Evolutionary conservation across 2,329 filamentous ascomycete genomes (phyloP).

Genomic region (Macrophomina tecta): DNA sequence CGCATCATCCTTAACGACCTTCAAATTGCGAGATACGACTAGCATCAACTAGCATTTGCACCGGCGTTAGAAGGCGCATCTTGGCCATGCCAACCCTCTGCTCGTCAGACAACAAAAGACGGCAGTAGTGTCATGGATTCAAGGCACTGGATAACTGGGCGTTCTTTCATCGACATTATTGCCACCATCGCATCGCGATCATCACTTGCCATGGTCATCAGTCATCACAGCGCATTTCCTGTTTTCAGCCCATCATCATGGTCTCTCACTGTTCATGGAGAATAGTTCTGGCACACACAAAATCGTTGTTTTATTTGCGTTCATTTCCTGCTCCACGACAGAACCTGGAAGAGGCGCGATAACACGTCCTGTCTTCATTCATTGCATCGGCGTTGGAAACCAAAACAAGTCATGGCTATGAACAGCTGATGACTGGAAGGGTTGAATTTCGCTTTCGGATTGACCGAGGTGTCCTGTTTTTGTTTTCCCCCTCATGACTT

Average conservation of each 20-base stretch:
- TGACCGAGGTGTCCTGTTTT: not conserved
- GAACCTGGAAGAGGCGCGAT: slow-evolving; percentile 14
- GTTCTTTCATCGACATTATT: slow-evolving; percentile 13
- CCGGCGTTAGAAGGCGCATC: slow-evolving; percentile 15
- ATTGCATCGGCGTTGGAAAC: slow-evolving; percentile 24
- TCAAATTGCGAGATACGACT: slow-evolving; percentile 13
- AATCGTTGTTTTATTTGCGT: slow-evolving; percentile 4
- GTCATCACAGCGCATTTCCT: slow-evolving; percentile 23
- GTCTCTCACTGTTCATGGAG: not conserved
- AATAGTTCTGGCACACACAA: slow-evolving; percentile 3
- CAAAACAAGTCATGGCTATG: slow-evolving; percentile 15
- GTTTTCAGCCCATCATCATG: not conserved
- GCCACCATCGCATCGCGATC: slow-evolving; percentile 17
- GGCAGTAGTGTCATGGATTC: slow-evolving; percentile 7
- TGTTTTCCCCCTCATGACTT: slow-evolving; percentile 7
- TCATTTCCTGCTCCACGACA: slow-evolving; percentile 18
- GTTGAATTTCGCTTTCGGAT: slow-evolving; percentile 14
- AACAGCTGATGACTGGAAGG: slow-evolving; percentile 13
- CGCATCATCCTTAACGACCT: not conserved
- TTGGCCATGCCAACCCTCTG: slow-evolving; percentile 5
- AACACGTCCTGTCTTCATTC: slow-evolving; percentile 15
- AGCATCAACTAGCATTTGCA: slow-evolving; percentile 26
- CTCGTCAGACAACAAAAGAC: not conserved
- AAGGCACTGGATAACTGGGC: slow-evolving; percentile 14
- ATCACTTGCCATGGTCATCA: slow-evolving; percentile 19